Evolutionary conservation across 2,329 filamentous ascomycete genomes (phyloP).

Genomic region (Alternaria postmessia): DNA sequence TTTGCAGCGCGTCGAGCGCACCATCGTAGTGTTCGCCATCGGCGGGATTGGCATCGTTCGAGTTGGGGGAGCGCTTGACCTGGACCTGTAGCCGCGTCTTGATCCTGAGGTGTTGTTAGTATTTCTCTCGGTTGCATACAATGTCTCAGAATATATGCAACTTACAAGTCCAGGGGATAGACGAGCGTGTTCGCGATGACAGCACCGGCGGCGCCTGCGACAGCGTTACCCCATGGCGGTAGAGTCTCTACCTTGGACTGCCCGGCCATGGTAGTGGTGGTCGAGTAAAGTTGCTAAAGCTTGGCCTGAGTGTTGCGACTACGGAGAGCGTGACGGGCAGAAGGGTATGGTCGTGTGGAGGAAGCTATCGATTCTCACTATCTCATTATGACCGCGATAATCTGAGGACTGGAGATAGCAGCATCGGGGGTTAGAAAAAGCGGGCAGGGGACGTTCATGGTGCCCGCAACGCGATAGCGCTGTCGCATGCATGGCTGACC

Average conservation of each 20-base stretch:
- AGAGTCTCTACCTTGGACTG: slow-evolving; percentile 73
- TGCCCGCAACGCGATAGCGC: slow-evolving; percentile 34
- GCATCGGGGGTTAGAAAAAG: slow-evolving; percentile 18
- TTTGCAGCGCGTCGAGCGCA: slow-evolving; percentile 85
- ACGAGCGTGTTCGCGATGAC: slow-evolving; percentile 94
- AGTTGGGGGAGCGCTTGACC: slow-evolving; percentile 68
- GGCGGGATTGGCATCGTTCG: slow-evolving; percentile 49
- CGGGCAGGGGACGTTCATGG: slow-evolving; percentile 27
- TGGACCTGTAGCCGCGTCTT: slow-evolving; percentile 98
- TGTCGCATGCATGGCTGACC: slow-evolving; percentile 39
- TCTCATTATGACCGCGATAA: slow-evolving; percentile 30
- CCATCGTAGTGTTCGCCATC: slow-evolving; percentile 80
- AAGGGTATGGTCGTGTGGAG: slow-evolving; percentile 17
- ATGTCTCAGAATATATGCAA: slow-evolving; percentile 3
- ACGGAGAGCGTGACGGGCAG: slow-evolving; percentile 26
- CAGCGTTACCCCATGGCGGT: slow-evolving; percentile 90
- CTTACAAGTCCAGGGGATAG: slow-evolving; percentile 96
- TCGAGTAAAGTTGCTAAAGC: neutral
- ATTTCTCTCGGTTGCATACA: neutral
- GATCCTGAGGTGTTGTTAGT: slow-evolving; percentile 66
- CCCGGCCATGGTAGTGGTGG: slow-evolving; percentile 56
- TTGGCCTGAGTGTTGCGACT: slow-evolving; percentile 13
- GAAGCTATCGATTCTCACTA: slow-evolving; percentile 21
- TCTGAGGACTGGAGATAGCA: slow-evolving; percentile 12
- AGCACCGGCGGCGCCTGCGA: slow-evolving; percentile 90